These are phyloP conservation scores for Leccinum huronense DNA, from an alignment of 1,284 basidiomycete species.

Conservation along the genomic window DNA sequence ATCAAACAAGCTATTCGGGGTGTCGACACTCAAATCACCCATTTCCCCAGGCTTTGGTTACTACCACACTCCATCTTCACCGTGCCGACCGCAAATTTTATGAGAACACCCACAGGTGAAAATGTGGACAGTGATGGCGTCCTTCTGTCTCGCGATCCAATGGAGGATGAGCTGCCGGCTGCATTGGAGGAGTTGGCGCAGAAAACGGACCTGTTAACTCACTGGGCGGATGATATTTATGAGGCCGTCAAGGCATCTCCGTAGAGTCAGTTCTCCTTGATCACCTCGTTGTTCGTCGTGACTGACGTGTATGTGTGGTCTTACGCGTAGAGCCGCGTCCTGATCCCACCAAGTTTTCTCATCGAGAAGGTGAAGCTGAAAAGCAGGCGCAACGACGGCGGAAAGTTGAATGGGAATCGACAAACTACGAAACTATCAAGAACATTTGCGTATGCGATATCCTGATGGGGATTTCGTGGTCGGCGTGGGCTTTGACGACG, in stretches of 20 bases:
- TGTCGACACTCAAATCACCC: constrained; percentile 41
- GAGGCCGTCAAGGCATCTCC: constrained; percentile 75
- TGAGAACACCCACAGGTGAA: constrained; percentile 38
- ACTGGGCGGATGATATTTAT: constrained; percentile 93
- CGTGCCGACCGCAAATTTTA: constrained; percentile 51
- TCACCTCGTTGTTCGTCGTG: constrained; percentile 2
- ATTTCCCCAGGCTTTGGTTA: constrained; percentile 39
- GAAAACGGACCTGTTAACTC: constrained; percentile 91
- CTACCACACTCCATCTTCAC: constrained; percentile 46
- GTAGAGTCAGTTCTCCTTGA: constrained; percentile 55
- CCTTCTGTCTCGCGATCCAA: constrained; percentile 56
- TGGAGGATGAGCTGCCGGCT: constrained; percentile 78
- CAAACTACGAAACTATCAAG: constrained; percentile 64
- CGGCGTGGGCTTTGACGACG: constrained; percentile 76
- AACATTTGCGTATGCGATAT: constrained; percentile 74
- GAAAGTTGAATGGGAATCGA: constrained; percentile 81
- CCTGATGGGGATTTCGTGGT: constrained; percentile 68
- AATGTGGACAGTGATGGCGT: constrained; percentile 29
- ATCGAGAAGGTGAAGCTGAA: constrained; percentile 70
- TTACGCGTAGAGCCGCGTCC: constrained; percentile 60
- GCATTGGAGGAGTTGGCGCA: constrained; percentile 87
- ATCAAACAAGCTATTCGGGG: constrained; percentile 87
- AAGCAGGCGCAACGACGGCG: constrained; percentile 62
- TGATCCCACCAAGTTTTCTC: constrained; percentile 67
- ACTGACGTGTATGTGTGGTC: constrained; percentile 6